Percentiles rank a stretch among this genome's conserved stretches.
These are phyloP conservation scores for Samsoniella hepiali DNA, from an alignment of 2,329 filamentous ascomycete genomes.

Conservation along the genomic window DNA sequence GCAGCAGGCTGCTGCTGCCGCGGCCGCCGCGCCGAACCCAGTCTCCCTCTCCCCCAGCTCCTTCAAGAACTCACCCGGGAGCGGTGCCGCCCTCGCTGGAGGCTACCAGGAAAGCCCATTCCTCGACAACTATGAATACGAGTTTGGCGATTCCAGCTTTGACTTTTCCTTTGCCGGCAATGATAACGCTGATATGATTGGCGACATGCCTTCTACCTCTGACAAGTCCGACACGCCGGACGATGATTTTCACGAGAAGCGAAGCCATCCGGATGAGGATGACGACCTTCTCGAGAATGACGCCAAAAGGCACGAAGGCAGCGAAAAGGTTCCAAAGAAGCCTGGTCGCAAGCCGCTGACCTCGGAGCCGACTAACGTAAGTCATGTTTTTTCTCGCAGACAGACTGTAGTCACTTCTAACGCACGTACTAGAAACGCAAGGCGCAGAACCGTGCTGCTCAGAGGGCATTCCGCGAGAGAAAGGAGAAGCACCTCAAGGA, in stretches of 20 bases:
- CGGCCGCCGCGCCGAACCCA: slow-evolving; percentile 32
- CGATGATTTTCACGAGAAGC: slow-evolving; percentile 58
- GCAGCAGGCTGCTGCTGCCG: slow-evolving; percentile 29
- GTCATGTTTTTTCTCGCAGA: slow-evolving; percentile 35
- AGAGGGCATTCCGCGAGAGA: slow-evolving; percentile 88
- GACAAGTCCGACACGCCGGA: slow-evolving; percentile 59
- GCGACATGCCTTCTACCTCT: slow-evolving; percentile 61
- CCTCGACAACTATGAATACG: slow-evolving; percentile 72
- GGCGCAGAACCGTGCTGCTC: slow-evolving; percentile 89
- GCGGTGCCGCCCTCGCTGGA: slow-evolving; percentile 35
- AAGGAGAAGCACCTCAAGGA: slow-evolving; percentile 91
- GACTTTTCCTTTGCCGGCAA: slow-evolving; percentile 57
- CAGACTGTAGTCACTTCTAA: slow-evolving; percentile 6
- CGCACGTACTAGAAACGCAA: slow-evolving; percentile 71
- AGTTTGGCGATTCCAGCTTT: slow-evolving; percentile 73
- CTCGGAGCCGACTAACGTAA: slow-evolving; percentile 91
- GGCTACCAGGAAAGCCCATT: slow-evolving; percentile 74
- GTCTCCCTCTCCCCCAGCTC: slow-evolving; percentile 47
- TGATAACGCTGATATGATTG: slow-evolving; percentile 67
- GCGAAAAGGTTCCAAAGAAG: slow-evolving; percentile 89
- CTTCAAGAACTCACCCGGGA: slow-evolving; percentile 47
- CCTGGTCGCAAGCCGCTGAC: slow-evolving; percentile 93
- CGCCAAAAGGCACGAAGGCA: slow-evolving; percentile 73
- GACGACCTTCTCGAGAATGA: slow-evolving; percentile 43
- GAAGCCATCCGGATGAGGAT: slow-evolving; percentile 68